Base-by-base conservation (phyloP, 805 yeast species). In the Teunomyces panamensis region DNA sequence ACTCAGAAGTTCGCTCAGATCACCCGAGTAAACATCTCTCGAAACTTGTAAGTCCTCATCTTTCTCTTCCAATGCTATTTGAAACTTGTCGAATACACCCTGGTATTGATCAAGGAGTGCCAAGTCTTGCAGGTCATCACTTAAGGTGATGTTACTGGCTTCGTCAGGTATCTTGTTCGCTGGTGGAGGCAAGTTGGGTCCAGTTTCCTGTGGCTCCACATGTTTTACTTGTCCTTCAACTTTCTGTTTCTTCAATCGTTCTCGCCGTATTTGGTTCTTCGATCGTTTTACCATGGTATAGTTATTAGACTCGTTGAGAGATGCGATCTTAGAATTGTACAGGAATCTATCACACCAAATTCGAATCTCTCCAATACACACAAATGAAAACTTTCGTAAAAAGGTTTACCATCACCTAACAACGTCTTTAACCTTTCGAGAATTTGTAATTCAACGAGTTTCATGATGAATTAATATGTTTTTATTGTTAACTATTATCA, bases 231-330 rank as follows among this genome's bases (percentile, higher is more conserved):
- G 42, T 29, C 16, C 26, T 14, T 46, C 45, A 10, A 11, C 16
- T n/a, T 39, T 45, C 42, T 33, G 39, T 20, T 30, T 35, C 42
- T n/a, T 28, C 17, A 26, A 14, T 27, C 46, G 16, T 49, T 74
- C 83, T 48, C 85, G 63, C 47, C 85, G 62, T 20, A 78, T 56
- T 58, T 79, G 84, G 59, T 80, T 80, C 65, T 79, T 80, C 7
- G 79, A 66, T 50, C 79, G 49, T 43, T 53, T 58, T 13, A 53
- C 61, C 66, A 41, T 41, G 43, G 5, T 41, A 10, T 28, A 29
- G 34, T 28, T 13, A 33, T 28, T 10, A 9, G 34, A 32, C 34
- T 37, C 9, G 41, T 10, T 8, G 41, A 26, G 30, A 36, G 30
- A 20, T 37, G 30, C 30, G 41, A 20, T 20, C 24, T 17, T 24